Evolutionary conservation across 2,329 filamentous ascomycete genomes (phyloP).

Genomic region (Alternaria sp.): DNA sequence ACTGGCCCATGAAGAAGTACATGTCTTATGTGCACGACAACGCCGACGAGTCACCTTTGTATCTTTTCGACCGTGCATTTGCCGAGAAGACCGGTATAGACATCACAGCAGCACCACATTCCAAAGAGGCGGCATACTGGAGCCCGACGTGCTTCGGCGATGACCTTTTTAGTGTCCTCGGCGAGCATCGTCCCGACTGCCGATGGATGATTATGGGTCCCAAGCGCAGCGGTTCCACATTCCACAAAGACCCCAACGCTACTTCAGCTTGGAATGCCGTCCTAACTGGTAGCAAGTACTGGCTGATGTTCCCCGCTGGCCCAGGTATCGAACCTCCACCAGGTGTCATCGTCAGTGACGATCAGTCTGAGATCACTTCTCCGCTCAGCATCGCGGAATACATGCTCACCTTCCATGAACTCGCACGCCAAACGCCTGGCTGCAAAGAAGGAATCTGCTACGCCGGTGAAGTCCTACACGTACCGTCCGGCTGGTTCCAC

Average conservation of each 20-base stretch:
- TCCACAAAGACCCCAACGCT: conserved; percentile 83
- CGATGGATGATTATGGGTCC: conserved; percentile 95
- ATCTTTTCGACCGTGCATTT: conserved; percentile 89
- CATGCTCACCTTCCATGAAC: conserved; percentile 86
- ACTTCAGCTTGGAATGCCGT: conserved; percentile 95
- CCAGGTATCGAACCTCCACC: conserved; percentile 72
- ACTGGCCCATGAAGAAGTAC: conserved; percentile 88
- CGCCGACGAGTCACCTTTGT: conserved; percentile 86
- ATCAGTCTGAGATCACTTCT: conserved; percentile 91
- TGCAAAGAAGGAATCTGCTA: conserved; percentile 87
- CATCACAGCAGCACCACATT: conserved; percentile 52
- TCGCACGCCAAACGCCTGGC: conserved; percentile 77
- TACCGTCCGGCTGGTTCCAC: conserved; percentile 97
- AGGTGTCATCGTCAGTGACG: conserved; percentile 87
- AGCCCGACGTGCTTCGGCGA: conserved; percentile 84
- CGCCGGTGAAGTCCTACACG: conserved; percentile 87
- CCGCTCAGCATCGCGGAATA: conserved; percentile 97
- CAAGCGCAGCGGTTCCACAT: conserved; percentile 86
- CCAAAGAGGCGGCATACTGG: conserved; percentile 71
- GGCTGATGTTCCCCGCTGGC: conserved; percentile 95
- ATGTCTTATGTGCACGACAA: conserved; percentile 81
- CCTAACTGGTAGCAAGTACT: conserved; percentile 89
- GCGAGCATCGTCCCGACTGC: conserved; percentile 80
- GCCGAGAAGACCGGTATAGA: conserved; percentile 81
- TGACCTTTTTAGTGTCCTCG: conserved; percentile 84